Evolutionary conservation across 1,284 basidiomycete species (phyloP), one percentile per base, ranked within the genome.

Genomic region (Marasmius fiardii): DNA sequence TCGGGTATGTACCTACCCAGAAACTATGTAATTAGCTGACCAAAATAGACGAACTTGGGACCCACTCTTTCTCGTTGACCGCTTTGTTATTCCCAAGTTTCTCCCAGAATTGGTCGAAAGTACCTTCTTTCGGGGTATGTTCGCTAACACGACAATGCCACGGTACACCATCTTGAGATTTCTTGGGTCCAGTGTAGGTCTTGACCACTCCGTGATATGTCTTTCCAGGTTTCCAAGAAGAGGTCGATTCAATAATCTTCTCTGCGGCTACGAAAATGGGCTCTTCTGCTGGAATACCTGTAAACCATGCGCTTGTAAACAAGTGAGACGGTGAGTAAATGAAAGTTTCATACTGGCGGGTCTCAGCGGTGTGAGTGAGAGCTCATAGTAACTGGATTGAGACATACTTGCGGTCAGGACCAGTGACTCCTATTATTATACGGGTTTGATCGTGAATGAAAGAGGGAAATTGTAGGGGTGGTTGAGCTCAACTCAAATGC

Each of bases 21-120:
- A n/a, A 54, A 45, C 34, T 52, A 49, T n/a, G n/a, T n/a, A n/a
- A n/a, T n/a, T n/a, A n/a, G n/a, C n/a, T n/a, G n/a, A n/a, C n/a
- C n/a, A n/a, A n/a, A 31, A 41, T 14, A 26, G 12, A 14, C 16
- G 6, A 52, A 18, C n/a, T 23, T 34, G 20, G 14, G 1, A 72
- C 81, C 57, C 61, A 89, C 88, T 87, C 74, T 65, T 77, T 80
- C 71, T 91, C 89, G 55, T 89, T 82, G 50, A 77, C 68, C 31
- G 85, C 77, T 65, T 90, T 89, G 69, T 88, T 74, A 50, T 72
- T 70, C 1, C 84, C 85, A 8, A 90, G 68, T 60, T 81, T 83
- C 45, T 72, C 74, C 88, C 89, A 90, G 61, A 91, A 72, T 60
- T 83, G 80, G 57, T 88, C 85, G 65, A 91, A 90, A 2, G 83